phyloP scores from a whole-genome alignment of 1,284 basidiomycete species.

The Wallemia hederae region DNA sequence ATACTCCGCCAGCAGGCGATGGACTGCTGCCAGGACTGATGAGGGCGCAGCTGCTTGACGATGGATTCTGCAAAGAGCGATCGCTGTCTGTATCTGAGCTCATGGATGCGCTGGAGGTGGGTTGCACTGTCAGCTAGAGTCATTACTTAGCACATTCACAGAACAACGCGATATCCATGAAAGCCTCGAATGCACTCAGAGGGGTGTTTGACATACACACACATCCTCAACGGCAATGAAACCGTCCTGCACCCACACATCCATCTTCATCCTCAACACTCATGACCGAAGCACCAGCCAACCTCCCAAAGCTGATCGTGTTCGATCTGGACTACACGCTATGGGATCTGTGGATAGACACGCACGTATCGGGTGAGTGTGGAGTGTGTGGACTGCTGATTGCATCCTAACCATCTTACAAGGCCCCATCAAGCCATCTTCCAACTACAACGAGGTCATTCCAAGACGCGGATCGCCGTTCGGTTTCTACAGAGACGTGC shows the following conservation, averaged over 20 bases:
- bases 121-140: neutral
- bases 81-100: neutral
- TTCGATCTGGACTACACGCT: slow-evolving; percentile 14
- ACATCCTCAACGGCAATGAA: neutral
- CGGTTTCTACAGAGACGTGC: slow-evolving; percentile 11
- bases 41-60: neutral
- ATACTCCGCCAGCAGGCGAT: neutral
- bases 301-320: slow-evolving; percentile 10
- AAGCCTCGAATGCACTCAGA: neutral
- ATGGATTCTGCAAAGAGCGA: neutral
- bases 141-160: neutral
- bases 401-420: neutral
- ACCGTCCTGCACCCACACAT: too few species aligned
- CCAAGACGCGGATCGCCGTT: slow-evolving; percentile 7
- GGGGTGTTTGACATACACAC: neutral
- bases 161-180: neutral
- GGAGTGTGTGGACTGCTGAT: neutral
- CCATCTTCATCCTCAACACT: neutral
- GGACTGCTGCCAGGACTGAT: neutral
- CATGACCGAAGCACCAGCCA: neutral
- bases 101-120: neutral
- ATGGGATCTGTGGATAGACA: slow-evolving; percentile 9
- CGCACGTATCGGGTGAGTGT: neutral
- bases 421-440: neutral
- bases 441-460: neutral